Percentiles rank a stretch among this genome's conserved stretches.
Conservation (phyloP, 371 early-diverging fungal species). For the Syncephalastrum contaminatum region DNA sequence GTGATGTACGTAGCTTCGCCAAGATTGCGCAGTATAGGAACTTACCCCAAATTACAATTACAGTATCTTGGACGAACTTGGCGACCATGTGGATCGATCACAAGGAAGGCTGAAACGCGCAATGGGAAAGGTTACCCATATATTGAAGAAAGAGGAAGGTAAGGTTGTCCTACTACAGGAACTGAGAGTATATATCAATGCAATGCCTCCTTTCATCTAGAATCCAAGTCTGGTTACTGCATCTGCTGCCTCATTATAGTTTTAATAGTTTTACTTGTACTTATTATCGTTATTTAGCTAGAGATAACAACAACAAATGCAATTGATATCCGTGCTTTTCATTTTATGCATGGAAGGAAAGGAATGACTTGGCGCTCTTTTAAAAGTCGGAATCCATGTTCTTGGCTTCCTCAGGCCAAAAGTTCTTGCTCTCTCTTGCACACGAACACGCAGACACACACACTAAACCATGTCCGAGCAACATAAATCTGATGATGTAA, state of each 20-base stretch:
- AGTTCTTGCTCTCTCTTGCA: neutral
- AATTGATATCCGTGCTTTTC: no score
- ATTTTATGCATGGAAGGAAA: no score
- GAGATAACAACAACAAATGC: no score
- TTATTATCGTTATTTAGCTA: slow-evolving; percentile 48
- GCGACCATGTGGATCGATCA: slow-evolving; percentile 57
- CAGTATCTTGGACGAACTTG: slow-evolving; percentile 59
- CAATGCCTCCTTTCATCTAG: slow-evolving; percentile 19
- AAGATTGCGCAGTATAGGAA: no score
- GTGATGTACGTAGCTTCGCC: slow-evolving; percentile 34
- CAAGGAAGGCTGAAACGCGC: slow-evolving; percentile 50
- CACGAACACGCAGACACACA: neutral
- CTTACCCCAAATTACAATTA: neutral
- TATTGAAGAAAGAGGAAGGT: slow-evolving; percentile 66
- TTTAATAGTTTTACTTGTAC: slow-evolving; percentile 54
- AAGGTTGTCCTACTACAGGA: neutral
- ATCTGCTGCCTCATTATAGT: slow-evolving; percentile 61
- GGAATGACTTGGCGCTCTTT: no score
- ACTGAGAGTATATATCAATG: neutral
- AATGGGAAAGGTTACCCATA: slow-evolving; percentile 53
- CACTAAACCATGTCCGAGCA: no score
- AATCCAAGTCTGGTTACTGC: slow-evolving; percentile 59
- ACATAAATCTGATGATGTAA: no score
- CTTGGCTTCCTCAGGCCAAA: no score
- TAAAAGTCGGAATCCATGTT: no score